Evolutionary conservation across 2,329 filamentous ascomycete genomes (phyloP).

Genomic region (Fusarium transvaalense): DNA sequence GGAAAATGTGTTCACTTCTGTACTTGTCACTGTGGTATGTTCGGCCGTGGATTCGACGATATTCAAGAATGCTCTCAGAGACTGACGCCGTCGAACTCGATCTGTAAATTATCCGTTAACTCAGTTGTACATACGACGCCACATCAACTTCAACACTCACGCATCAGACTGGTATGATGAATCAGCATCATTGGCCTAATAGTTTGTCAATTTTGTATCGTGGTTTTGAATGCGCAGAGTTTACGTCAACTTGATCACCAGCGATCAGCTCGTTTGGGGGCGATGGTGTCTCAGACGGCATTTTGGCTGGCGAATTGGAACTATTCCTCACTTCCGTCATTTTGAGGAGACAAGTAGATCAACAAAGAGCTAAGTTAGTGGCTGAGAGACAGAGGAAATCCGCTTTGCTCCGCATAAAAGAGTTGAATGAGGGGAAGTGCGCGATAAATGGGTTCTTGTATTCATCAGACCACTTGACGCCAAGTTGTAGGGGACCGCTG

Average conservation of each 20-base stretch:
- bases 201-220: accelerated
- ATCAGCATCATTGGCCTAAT: background rate
- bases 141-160: background rate
- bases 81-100: conserved; percentile 27
- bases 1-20: conserved; percentile 17
- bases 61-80: conserved; percentile 24
- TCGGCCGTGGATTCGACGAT: conserved; percentile 28
- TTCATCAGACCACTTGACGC: background rate
- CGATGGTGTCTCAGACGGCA: background rate
- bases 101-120: background rate
- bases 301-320: background rate
- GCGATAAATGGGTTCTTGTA: background rate
- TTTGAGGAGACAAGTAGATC: background rate
- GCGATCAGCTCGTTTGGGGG: background rate
- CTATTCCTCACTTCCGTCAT: background rate
- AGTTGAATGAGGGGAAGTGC: background rate
- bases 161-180: conserved; percentile 1
- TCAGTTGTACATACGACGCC: too few species aligned
- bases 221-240: accelerated
- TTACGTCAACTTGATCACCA: background rate
- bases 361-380: background rate
- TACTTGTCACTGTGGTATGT: conserved; percentile 35
- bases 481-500: background rate
- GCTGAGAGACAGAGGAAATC: too few species aligned
- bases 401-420: background rate